Conservation (phyloP, 768 basidiomycete genomes). For the Suillus subaureus region DNA sequence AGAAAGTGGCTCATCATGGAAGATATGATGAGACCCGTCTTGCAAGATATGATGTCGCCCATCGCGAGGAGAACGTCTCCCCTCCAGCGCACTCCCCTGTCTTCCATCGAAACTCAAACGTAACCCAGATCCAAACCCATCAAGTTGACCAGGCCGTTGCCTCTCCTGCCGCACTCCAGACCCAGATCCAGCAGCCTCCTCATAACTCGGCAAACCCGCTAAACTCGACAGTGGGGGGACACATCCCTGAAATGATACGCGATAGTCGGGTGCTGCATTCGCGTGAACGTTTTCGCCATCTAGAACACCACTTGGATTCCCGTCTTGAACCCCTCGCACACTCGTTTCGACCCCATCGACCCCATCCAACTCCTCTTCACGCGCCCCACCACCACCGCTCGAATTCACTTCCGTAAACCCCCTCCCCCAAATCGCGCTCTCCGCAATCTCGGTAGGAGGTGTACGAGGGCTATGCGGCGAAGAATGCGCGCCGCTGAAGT, state of each 20-base stretch:
- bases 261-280: conserved; percentile 65
- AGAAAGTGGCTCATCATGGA: background rate
- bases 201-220: conserved; percentile 84
- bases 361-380: background rate
- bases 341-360: background rate
- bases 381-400: background rate
- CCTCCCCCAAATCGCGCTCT: conserved; percentile 51
- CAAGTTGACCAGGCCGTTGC: background rate
- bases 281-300: background rate
- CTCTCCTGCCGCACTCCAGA: background rate
- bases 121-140: background rate
- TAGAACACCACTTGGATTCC: background rate
- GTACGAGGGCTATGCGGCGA: conserved; percentile 10
- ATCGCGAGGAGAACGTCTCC: background rate
- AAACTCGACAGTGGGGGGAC: conserved; percentile 82
- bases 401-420: conserved; percentile 66
- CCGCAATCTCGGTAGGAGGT: conserved; percentile 24
- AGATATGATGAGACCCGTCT: too few species aligned
- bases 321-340: background rate
- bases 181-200: conserved; percentile 52
- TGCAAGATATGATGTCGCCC: background rate
- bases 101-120: background rate
- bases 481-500: background rate
- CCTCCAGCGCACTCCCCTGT: background rate
- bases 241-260: conserved; percentile 81